phyloP scores from a whole-genome alignment of 2,329 filamentous ascomycete genomes.

The Chalaropsis ovoidea region DNA sequence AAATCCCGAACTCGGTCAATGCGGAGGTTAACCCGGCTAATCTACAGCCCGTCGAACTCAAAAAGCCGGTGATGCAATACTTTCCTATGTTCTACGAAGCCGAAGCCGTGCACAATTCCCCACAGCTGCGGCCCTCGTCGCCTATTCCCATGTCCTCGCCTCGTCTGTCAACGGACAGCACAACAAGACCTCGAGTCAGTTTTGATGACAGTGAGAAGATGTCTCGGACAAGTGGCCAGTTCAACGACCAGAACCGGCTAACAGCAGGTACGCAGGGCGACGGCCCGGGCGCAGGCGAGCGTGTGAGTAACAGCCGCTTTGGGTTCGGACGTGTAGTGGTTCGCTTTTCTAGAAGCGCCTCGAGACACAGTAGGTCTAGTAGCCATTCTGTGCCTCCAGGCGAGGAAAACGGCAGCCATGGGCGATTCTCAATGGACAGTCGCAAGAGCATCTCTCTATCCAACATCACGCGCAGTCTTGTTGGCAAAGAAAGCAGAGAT shows the following conservation, averaged over 20 bases:
- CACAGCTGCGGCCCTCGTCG: neutral
- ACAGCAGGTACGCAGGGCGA: conserved; percentile 11
- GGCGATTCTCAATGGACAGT: conserved; percentile 17
- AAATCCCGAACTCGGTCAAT: conserved; percentile 17
- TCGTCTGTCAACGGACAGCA: conserved; percentile 17
- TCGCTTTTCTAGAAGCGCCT: conserved; percentile 24
- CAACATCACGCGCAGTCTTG: conserved; percentile 20
- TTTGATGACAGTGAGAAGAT: conserved; percentile 18
- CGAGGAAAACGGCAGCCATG: neutral
- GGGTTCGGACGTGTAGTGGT: conserved; percentile 23
- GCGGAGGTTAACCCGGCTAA: conserved; percentile 3
- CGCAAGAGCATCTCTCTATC: conserved; percentile 25
- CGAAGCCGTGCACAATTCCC: neutral
- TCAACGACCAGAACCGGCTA: conserved; percentile 6
- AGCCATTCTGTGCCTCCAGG: conserved; percentile 19
- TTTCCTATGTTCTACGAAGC: conserved; percentile 21
- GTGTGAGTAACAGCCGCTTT: conserved; percentile 12
- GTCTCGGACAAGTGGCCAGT: conserved; percentile 16
- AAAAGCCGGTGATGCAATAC: conserved; percentile 7
- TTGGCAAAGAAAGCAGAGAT: conserved; percentile 20
- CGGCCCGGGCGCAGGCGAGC: neutral
- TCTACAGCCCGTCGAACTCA: neutral
- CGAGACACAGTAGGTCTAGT: conserved; percentile 24
- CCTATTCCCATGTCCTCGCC: conserved; percentile 12
- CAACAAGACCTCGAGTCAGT: conserved; percentile 14